Evolutionary conservation across 805 yeast genomes (phyloP), one percentile per base, ranked within the genome.

Genomic region (Sugiyamaella chiloensis): DNA sequence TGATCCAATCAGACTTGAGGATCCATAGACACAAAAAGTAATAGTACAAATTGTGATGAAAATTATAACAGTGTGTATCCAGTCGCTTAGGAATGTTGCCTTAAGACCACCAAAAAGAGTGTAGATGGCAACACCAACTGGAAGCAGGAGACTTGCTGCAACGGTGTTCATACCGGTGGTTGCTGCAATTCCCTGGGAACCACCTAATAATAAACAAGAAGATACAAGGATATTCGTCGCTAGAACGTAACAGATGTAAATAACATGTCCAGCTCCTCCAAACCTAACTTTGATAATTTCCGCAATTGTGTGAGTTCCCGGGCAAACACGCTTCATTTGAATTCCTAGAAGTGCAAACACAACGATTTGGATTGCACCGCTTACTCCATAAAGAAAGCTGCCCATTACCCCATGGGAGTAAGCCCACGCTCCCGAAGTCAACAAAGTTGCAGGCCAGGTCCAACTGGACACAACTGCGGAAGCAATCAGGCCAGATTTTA

Each of bases 401-500:
- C 95, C 96, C 29, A 81, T 68, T 7, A 89, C 78, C 58, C 97
- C 97, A 49, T 80, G 73, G 32, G 69, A 68, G 65, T 86, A 89
- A 16, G 87, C 86, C 64, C 84, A 88, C 17, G 95, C 79, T 0
- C 93, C 80, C 1, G 87, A 81, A 23, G 81, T 80, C 27, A 85
- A 70, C 41, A 85, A 66, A 1, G 95, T 86, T 2, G 87, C 86
- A 7, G 86, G 85, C 88, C 88, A 83, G 8, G 96, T 88, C 97
- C 97, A 89, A 9, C 91, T 81, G 11, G 90, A 81, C 8, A 88
- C 96, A 24, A 90, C 96, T 4, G 96, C 96, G 4, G 95, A 82
- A 2, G 91, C 81, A 52, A 88, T 83, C 54, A 90, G 72, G 39
- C 93, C 91, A 0, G 91, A 81, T 57, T 83, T 85, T 26, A 90